Conservation (phyloP, 2,329 filamentous ascomycete species). For the Trichophyton rubrum region DNA sequence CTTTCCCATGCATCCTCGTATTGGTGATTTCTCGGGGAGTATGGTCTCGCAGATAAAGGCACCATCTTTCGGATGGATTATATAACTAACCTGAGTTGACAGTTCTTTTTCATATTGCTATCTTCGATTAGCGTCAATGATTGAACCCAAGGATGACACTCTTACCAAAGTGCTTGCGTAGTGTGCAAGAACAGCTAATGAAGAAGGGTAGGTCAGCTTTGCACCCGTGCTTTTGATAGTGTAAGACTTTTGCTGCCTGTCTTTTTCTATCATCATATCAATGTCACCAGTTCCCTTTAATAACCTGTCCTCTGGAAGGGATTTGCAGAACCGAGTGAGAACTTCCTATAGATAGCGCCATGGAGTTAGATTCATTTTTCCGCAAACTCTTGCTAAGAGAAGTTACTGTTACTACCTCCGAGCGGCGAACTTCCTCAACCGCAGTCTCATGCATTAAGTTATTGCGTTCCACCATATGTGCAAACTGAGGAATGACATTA, state of each 20-base stretch:
- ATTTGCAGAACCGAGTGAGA: constrained; percentile 64
- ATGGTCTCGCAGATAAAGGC: constrained; percentile 66
- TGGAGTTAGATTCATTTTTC: not conserved
- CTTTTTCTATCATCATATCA: constrained; percentile 44
- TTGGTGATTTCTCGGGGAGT: constrained; percentile 60
- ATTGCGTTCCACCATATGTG: constrained; percentile 66
- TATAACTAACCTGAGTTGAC: constrained; percentile 44
- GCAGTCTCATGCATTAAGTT: constrained; percentile 55
- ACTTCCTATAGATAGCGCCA: constrained; percentile 26
- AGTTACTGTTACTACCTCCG: constrained; percentile 32
- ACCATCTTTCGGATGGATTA: constrained; percentile 43
- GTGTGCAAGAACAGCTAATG: constrained; percentile 56
- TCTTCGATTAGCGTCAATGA: constrained; percentile 6
- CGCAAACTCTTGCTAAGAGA: not conserved
- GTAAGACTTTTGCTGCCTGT: constrained; percentile 41
- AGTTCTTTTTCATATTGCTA: constrained; percentile 39
- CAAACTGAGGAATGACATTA: constrained; percentile 38
- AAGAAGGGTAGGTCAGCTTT: constrained; percentile 64
- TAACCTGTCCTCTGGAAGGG: constrained; percentile 61
- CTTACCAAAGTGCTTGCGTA: constrained; percentile 57
- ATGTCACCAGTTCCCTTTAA: constrained; percentile 49
- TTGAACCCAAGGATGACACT: not conserved
- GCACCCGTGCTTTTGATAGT: constrained; percentile 57
- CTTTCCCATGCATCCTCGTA: constrained; percentile 53
- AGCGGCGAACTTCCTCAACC: constrained; percentile 35